These are phyloP conservation scores for Anethum foeniculum DNA, from an alignment of 140 eudicot species.

Conservation along the genomic window DNA sequence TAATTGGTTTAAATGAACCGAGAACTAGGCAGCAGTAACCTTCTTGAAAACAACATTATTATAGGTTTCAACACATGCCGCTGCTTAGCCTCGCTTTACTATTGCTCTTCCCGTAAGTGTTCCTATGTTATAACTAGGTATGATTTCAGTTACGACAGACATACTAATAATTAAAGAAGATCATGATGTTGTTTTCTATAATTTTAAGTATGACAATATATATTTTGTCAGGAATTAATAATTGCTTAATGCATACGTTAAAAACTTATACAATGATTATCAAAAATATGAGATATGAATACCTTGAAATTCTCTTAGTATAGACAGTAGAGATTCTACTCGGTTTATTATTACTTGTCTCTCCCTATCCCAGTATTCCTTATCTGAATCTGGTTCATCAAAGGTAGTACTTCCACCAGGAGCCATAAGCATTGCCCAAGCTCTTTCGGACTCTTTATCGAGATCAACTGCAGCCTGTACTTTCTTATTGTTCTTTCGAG, in stretches of 20 bases:
- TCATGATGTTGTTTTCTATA: background rate
- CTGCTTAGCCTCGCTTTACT: background rate
- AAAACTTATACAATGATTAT: background rate
- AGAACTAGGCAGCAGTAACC: background rate
- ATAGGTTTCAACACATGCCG: background rate
- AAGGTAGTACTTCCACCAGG: background rate
- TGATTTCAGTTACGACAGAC: background rate
- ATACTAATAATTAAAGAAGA: background rate
- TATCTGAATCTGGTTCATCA: conserved; percentile 5
- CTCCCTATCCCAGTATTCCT: conserved; percentile 6
- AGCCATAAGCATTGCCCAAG: conserved; percentile 5
- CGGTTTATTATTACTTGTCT: background rate
- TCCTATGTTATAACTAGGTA: background rate
- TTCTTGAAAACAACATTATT: background rate
- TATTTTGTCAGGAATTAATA: background rate
- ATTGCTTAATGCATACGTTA: background rate
- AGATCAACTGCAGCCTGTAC: background rate
- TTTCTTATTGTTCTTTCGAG: background rate
- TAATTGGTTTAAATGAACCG: background rate
- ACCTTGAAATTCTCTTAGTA: background rate
- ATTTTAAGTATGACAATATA: background rate
- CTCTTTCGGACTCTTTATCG: conserved; percentile 5
- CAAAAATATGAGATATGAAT: background rate
- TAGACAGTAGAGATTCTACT: background rate
- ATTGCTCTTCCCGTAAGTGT: background rate